Conservation (phyloP, 139 green algal species). For the Chlorokybus atmophyticus region DNA sequence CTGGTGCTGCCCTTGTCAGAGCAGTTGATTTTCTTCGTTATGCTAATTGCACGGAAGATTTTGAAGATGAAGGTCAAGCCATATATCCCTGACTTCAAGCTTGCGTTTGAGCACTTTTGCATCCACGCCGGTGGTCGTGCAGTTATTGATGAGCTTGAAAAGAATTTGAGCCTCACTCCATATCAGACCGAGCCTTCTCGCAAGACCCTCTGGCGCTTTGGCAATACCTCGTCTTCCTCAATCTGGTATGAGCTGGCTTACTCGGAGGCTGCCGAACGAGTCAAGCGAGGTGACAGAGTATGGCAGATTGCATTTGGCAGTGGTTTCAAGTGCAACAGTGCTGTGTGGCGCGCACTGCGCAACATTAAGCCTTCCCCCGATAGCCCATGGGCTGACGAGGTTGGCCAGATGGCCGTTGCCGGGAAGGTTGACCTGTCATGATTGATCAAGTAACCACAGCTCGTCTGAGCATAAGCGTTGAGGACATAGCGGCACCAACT, state of each 20-base stretch:
- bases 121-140: conserved; percentile 90
- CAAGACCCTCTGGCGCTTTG: conserved; percentile 29
- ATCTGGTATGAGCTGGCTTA: conserved; percentile 51
- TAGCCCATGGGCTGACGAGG: too few species aligned
- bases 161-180: conserved; percentile 66
- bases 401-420: too few species aligned
- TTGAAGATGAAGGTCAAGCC: conserved; percentile 34
- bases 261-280: conserved; percentile 19
- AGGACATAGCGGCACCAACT: too few species aligned
- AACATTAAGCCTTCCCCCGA: too few species aligned
- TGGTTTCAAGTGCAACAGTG: conserved; percentile 40
- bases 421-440: too few species aligned
- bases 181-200: conserved; percentile 50
- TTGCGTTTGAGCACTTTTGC: conserved; percentile 95
- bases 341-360: conserved; percentile 31
- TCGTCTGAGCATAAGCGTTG: too few species aligned
- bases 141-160: conserved; percentile 92
- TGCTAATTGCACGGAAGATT: conserved; percentile 73
- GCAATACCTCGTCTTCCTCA: conserved; percentile 33
- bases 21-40: conserved; percentile 78
- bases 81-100: conserved; percentile 97
- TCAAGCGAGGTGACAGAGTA: conserved; percentile 25
- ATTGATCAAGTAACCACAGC: too few species aligned
- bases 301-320: conserved; percentile 40
- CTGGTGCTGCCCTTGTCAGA: conserved; percentile 86